Evolutionary conservation across 495 filamentous ascomycete genomes (phyloP), one percentile per base, ranked within the genome.

Genomic region (Penicillium cataractarum): DNA sequence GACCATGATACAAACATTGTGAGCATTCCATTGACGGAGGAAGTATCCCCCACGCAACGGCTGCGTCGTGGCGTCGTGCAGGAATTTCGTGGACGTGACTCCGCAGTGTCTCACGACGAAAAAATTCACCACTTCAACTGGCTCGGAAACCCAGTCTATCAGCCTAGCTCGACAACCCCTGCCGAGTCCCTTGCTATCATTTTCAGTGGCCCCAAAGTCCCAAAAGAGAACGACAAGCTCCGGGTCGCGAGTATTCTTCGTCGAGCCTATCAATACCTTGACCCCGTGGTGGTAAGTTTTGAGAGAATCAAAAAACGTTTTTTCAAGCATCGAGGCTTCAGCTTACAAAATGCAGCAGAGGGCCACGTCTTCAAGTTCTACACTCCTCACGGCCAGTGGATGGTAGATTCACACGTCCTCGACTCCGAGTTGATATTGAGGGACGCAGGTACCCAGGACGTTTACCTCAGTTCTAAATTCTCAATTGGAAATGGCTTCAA

Each of bases 101-200:
- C 42, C 9, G 12, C 21, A 2, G 13, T 44, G 21, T 21, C 0
- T 48, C 6, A 9, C 2, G 29, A 59, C 9, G 29, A n/a, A 6
- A 17, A 29, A 0, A 49, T 71, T 3, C 79, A 80, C 24, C 79
- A 82, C 51, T 73, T 70, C 57, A 81, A 79, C 52, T 76, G 73
- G 65, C 22, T 65, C 5, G 67, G 73, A 0, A 0, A 53, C 4
- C 62, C 62, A 3, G 60, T 75, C 1, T 62, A 59, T 7, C 27
- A 55, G 2, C 39, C 57, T 21, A 77, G 71, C 39, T 7, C 37
- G 0, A 81, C 77, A 2, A 51, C 66, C 0, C 68, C 78, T 2
- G 66, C 65, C 21, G 61, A 75, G 6, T 81, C 75, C 0, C 65
- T 80, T 4, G 71, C 71, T 2, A 61, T 73, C 24, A 64, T 74